Conservation (phyloP, 1,284 basidiomycete species). For the Boletus albobrunnescens region DNA sequence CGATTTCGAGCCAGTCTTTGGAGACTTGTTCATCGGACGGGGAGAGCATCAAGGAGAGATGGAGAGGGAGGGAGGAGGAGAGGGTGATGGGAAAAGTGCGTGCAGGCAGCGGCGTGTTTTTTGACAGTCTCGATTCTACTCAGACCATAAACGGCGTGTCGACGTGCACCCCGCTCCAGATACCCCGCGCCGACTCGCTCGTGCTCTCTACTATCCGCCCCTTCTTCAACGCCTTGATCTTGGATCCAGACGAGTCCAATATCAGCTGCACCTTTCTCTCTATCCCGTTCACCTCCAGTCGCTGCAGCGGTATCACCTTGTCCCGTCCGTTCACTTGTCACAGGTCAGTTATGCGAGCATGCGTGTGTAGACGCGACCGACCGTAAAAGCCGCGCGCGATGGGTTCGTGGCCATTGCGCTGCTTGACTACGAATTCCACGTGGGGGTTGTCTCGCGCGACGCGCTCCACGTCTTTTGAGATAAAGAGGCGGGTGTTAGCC, state of each 20-base stretch:
- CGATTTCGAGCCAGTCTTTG: constrained; percentile 2
- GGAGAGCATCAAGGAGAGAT: background rate
- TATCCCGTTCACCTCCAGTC: constrained; percentile 66
- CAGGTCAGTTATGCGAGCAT: constrained; percentile 11
- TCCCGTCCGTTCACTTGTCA: constrained; percentile 68
- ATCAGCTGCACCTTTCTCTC: constrained; percentile 75
- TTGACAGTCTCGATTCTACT: constrained; percentile 24
- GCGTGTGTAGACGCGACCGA: constrained; percentile 31
- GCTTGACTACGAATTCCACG: constrained; percentile 75
- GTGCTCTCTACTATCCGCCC: constrained; percentile 70
- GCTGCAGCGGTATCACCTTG: constrained; percentile 74
- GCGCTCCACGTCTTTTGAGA: constrained; percentile 57
- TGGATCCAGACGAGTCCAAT: constrained; percentile 78
- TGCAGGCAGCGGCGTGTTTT: constrained; percentile 35
- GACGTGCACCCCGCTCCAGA: constrained; percentile 81
- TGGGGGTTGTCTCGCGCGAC: constrained; percentile 71
- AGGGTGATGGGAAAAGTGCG: constrained; percentile 7
- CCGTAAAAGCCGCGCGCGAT: constrained; percentile 76
- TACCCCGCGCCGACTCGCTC: constrained; percentile 75
- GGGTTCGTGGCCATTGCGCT: constrained; percentile 68
- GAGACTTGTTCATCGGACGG: background rate
- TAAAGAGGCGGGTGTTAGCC: constrained; percentile 61
- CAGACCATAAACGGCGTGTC: constrained; percentile 43
- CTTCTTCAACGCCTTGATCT: constrained; percentile 71
- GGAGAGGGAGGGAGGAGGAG: background rate